Base-by-base conservation (phyloP, 176 grass and related monocot genomes). In the Ensete ventricosum region DNA sequence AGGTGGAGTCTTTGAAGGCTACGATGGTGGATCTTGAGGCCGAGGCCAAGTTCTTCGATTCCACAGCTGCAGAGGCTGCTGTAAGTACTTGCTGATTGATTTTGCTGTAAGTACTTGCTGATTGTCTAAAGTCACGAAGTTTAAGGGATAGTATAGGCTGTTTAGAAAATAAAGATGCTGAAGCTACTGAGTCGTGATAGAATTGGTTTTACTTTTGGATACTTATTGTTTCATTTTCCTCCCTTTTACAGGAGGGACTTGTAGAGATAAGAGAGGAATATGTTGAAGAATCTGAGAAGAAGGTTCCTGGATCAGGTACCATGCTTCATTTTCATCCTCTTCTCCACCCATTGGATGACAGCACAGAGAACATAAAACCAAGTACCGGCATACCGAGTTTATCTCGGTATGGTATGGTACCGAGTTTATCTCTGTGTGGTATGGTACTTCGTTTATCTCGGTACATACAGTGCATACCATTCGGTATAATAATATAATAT, bases 221-320 rank as follows among this genome's bases (percentile, higher is more conserved):
- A 29, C 63, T 17, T 13, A 66, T 66, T 14, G 16, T 9, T 55
- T 73, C 20, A 54, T 34, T 65, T 78, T 86, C 25, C 76, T 59
- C 23, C 79, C 65, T 73, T 51, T 14, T 60, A 60, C 86, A 95
- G 96, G 96, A 91, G 58, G 96, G 91, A 78, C 88, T 99, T 77
- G 79, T 99, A 79, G 95, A 99, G 86, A 99, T 99, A 80, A 91
- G 95, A 81, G 91, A 98, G 80, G 95, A 94, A 64, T 99, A 89
- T 66, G 78, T 85, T 52, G 95, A 99, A 74, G 78, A 86, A 20
- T 59, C 51, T 50, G 80, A 91, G 72, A 78, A 74, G 11, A 58
- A 73, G 77, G 52, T 52, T 64, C 59, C 71, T 60, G 76, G 53
- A 85, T 76, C 76, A 77, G 91, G 86, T 89, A 81, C 64, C 7